phyloP scores from a whole-genome alignment of 202 grass and related monocot genomes.

The Miscanthus sacchariflorus region DNA sequence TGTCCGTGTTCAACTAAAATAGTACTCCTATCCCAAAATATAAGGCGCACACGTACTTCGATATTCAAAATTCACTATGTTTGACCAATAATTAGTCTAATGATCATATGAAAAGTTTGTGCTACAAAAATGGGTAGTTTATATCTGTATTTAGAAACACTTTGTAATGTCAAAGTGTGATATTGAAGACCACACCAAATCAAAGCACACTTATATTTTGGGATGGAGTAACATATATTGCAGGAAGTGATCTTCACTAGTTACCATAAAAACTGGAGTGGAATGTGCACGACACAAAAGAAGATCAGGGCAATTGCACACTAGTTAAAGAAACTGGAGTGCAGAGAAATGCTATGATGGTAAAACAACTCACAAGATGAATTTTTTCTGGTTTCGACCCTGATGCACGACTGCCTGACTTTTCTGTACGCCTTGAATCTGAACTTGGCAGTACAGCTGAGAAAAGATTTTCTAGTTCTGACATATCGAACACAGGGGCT shows the following conservation, averaged over 20 bases:
- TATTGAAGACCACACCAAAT: neutral
- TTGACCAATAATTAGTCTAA: neutral
- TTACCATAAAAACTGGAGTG: constrained; percentile 23
- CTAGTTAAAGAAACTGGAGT: constrained; percentile 2
- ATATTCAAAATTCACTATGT: neutral
- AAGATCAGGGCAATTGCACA: constrained; percentile 2
- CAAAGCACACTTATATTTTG: neutral
- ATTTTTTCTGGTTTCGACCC: constrained; percentile 88
- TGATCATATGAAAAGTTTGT: neutral
- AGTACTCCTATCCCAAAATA: neutral
- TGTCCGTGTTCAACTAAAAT: constrained; percentile 21
- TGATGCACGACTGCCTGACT: constrained; percentile 66
- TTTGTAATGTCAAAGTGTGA: neutral
- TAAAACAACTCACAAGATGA: constrained; percentile 78
- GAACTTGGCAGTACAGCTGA: constrained; percentile 80
- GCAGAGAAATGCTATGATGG: neutral
- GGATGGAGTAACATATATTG: neutral
- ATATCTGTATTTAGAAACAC: neutral
- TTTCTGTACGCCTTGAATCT: constrained; percentile 66
- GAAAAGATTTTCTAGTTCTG: constrained; percentile 95
- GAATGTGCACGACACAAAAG: constrained; percentile 24
- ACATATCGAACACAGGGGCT: constrained; percentile 93
- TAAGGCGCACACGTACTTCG: neutral
- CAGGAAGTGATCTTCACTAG: constrained; percentile 21
- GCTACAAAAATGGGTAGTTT: neutral